Percentiles rank a stretch among this genome's conserved stretches.
Evolutionary conservation across 192 early-diverging fungal species (phyloP).

Genomic region (Coemansia sp.): DNA sequence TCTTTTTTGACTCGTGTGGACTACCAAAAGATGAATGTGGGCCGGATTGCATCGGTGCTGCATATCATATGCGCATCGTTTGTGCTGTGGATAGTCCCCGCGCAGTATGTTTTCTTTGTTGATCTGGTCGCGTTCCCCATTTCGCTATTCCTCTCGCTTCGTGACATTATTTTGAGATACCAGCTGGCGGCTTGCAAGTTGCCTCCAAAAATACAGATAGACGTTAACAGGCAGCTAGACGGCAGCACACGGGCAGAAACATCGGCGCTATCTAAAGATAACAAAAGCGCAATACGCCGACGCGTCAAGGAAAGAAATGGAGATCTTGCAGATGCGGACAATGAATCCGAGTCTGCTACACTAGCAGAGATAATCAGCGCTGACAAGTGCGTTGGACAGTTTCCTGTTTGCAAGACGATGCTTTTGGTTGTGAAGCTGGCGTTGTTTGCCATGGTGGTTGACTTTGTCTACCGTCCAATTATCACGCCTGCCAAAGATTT

Average conservation of each 20-base stretch:
- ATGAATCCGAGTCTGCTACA: background rate
- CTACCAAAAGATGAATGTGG: constrained; percentile 11
- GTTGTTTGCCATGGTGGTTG: constrained; percentile 45
- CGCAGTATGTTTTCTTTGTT: constrained; percentile 28
- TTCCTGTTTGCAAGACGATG: constrained; percentile 13
- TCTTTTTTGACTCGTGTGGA: background rate
- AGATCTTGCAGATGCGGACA: background rate
- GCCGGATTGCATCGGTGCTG: constrained; percentile 24
- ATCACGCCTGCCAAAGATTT: constrained; percentile 29
- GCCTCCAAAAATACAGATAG: background rate
- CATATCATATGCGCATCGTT: constrained; percentile 39
- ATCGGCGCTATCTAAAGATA: background rate
- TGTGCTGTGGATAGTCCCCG: constrained; percentile 46
- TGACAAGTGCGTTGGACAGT: background rate
- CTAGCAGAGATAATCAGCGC: background rate
- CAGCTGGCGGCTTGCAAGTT: background rate
- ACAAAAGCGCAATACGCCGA: background rate
- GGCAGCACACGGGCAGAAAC: background rate
- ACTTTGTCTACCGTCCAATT: constrained; percentile 53
- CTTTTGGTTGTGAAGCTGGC: constrained; percentile 31
- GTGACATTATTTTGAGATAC: constrained; percentile 27
- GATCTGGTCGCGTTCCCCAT: constrained; percentile 50
- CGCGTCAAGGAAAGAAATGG: background rate
- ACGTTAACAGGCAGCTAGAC: background rate
- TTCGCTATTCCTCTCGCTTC: constrained; percentile 31